Evolutionary conservation across 768 basidiomycete genomes (phyloP).

Genomic region (Macrolepiota albuminosa): DNA sequence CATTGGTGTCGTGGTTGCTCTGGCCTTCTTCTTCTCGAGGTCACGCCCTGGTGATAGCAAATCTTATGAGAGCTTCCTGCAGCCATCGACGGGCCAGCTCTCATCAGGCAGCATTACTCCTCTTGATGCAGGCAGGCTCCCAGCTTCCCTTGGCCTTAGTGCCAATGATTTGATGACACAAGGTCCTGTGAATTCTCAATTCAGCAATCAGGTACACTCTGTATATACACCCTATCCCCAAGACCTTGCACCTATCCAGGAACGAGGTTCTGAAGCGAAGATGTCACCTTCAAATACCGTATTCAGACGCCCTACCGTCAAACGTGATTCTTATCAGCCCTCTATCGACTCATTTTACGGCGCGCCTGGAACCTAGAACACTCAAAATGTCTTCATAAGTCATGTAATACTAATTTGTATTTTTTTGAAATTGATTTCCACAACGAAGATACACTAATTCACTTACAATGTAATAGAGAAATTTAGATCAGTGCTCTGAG

Average conservation of each 20-base stretch:
- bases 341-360: conserved; percentile 42
- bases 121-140: neutral
- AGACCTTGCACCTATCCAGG: conserved; percentile 11
- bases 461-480: neutral
- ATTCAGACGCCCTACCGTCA: conserved; percentile 1
- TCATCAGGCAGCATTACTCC: conserved; percentile 10
- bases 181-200: conserved; percentile 24
- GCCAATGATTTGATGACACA: conserved; percentile 16
- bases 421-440: neutral
- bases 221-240: conserved; percentile 7
- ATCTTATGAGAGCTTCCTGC: conserved; percentile 21
- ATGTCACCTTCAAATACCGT: neutral
- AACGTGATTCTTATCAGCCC: conserved; percentile 24
- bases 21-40: conserved; percentile 22
- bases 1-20: conserved; percentile 19
- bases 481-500: neutral
- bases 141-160: conserved; percentile 24
- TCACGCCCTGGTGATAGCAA: conserved; percentile 20
- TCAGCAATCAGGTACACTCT: neutral
- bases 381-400: neutral
- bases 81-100: conserved; percentile 6
- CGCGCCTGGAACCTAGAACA: conserved; percentile 7
- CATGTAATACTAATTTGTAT: neutral
- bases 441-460: neutral
- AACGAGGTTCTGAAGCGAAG: conserved; percentile 1